Conservation (phyloP, 805 yeast species). For the Ogataea dorogensis region DNA sequence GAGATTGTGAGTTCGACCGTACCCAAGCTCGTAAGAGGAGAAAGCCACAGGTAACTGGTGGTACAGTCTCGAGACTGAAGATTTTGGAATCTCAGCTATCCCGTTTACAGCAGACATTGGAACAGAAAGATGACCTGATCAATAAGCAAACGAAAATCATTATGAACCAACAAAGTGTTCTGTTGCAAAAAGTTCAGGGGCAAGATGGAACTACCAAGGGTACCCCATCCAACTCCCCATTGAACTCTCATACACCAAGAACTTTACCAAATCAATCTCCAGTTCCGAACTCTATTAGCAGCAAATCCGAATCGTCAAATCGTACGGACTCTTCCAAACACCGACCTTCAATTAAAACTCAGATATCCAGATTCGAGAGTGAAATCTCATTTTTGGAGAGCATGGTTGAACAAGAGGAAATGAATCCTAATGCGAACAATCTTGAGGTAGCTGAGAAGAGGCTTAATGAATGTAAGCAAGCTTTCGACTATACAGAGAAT, state of each 20-base stretch:
- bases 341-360: constrained; percentile 29
- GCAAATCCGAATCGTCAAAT: neutral
- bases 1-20: constrained; percentile 65
- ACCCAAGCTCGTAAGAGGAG: constrained; percentile 53
- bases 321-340: too few species aligned
- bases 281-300: neutral
- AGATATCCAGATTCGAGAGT: constrained; percentile 36
- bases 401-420: constrained; percentile 35
- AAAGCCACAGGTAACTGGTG: constrained; percentile 18
- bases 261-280: too few species aligned
- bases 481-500: constrained; percentile 20
- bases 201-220: too few species aligned
- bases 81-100: constrained; percentile 28
- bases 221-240: too few species aligned
- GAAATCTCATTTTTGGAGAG: constrained; percentile 40
- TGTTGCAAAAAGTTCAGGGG: too few species aligned
- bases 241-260: too few species aligned
- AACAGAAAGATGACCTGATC: constrained; percentile 11
- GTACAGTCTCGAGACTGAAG: constrained; percentile 21
- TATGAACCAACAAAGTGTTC: constrained; percentile 9
- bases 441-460: constrained; percentile 46
- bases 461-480: constrained; percentile 32
- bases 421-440: constrained; percentile 45
- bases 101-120: constrained; percentile 16
- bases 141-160: constrained; percentile 13